phyloP scores from a whole-genome alignment of 257 asterid species.

The Capsicum rhomboideum region DNA sequence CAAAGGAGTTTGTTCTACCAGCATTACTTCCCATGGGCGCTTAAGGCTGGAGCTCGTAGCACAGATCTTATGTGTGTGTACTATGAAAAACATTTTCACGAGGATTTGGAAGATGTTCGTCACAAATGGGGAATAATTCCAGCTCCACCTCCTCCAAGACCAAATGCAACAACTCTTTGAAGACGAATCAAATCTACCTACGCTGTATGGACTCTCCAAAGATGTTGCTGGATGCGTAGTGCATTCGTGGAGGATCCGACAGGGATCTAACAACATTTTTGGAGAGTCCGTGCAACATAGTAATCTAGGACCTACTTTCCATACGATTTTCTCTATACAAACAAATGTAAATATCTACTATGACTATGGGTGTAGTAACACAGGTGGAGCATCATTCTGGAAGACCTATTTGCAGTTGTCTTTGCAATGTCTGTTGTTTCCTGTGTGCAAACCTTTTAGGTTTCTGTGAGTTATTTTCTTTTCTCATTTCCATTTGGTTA shows the following conservation, averaged over 20 bases:
- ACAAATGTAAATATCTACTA: background rate
- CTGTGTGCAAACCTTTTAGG: background rate
- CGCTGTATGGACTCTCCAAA: too few relatives aligned
- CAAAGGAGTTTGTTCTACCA: constrained; percentile 77
- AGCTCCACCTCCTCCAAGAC: constrained; percentile 51
- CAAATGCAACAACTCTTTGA: constrained; percentile 14
- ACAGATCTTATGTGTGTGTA: constrained; percentile 81
- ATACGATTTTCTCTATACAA: background rate
- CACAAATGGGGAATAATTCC: constrained; percentile 68
- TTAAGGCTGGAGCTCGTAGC: constrained; percentile 64
- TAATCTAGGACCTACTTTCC: background rate
- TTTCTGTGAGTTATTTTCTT: background rate
- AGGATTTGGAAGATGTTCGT: constrained; percentile 85
- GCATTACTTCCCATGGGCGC: constrained; percentile 96
- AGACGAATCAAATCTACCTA: background rate
- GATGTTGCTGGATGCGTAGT: too few relatives aligned
- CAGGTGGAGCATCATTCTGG: background rate
- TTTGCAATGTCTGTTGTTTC: too few relatives aligned
- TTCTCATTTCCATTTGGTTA: background rate
- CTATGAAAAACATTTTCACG: constrained; percentile 78
- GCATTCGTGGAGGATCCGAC: too few relatives aligned
- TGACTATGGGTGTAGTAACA: background rate
- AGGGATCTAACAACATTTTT: too few relatives aligned
- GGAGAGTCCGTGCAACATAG: too few relatives aligned
- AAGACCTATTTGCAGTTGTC: too few relatives aligned